These are phyloP conservation scores for Crithidia expoeki DNA, from an alignment of 208 protist genomes.

Conservation along the genomic window DNA sequence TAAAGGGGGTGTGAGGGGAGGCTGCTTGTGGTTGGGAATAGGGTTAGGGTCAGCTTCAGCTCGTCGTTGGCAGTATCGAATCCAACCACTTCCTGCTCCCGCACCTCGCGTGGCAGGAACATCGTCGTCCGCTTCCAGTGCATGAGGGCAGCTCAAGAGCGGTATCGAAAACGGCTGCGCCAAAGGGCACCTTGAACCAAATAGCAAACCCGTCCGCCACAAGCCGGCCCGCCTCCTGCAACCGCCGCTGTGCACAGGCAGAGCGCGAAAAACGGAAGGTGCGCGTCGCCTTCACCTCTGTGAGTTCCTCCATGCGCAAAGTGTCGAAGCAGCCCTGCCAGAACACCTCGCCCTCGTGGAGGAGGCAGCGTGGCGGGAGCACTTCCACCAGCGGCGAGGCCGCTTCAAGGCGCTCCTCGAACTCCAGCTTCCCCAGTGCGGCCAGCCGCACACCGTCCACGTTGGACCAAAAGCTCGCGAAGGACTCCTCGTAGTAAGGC, in stretches of 20 bases:
- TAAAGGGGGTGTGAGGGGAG: too few relatives aligned
- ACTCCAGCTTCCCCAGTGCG: conserved; percentile 49
- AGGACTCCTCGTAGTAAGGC: conserved; percentile 48
- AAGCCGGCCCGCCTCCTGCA: conserved; percentile 12
- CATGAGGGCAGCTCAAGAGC: conserved; percentile 54
- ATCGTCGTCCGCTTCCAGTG: conserved; percentile 93
- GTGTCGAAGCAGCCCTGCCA: conserved; percentile 40
- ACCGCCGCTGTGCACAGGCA: conserved; percentile 12
- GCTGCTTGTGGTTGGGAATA: too few relatives aligned
- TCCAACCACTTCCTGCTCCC: conserved; percentile 41
- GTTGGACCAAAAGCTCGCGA: conserved; percentile 47
- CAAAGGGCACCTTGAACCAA: conserved; percentile 77
- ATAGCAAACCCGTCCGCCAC: conserved; percentile 72
- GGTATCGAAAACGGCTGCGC: conserved; percentile 51
- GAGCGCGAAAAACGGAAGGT: conserved; percentile 43
- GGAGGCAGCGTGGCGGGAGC: conserved; percentile 50
- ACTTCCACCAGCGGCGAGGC: conserved; percentile 63
- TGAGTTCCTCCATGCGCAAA: conserved; percentile 30
- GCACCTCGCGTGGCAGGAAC: conserved; percentile 55
- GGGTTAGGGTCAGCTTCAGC: conserved; percentile 38
- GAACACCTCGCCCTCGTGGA: conserved; percentile 51
- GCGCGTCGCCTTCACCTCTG: conserved; percentile 20
- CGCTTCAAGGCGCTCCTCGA: conserved; percentile 44
- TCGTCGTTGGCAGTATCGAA: conserved; percentile 30
- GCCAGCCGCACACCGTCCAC: conserved; percentile 58